A percentile compares a stretch with the other conserved stretches of the same genome.
Evolutionary conservation across 225 moss, liverwort and hornwort genomes (phyloP).

Genomic region (Straminergon stramineum): DNA sequence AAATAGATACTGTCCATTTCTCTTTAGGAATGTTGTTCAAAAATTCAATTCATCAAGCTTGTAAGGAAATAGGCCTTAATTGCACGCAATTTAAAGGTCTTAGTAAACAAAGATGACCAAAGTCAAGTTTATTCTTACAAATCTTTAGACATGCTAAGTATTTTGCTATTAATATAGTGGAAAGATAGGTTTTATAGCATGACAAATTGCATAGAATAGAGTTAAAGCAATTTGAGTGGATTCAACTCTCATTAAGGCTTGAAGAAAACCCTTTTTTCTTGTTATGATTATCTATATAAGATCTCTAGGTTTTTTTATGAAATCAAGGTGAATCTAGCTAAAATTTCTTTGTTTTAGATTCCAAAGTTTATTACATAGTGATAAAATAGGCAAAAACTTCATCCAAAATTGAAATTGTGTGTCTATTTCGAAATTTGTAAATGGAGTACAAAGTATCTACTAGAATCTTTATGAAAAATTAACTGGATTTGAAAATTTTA

Average conservation of each 20-base stretch:
- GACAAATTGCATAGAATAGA: not conserved
- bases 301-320: not conserved
- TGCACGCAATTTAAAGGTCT: not conserved
- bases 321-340: not conserved
- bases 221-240: not conserved
- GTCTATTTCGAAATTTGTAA: not conserved
- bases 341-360: not conserved
- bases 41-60: not conserved
- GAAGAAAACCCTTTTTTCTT: rapidly evolving
- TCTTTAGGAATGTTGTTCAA: not conserved
- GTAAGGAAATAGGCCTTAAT: too few relatives aligned
- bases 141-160: not conserved
- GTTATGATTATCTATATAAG: not conserved
- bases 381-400: not conserved
- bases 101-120: not conserved
- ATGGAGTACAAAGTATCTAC: not conserved
- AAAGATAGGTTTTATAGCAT: rapidly evolving
- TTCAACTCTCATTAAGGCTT: not conserved
- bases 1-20: not conserved
- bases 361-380: rapidly evolving
- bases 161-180: not conserved
- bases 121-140: not conserved
- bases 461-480: not conserved
- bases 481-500: not conserved
- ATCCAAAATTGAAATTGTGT: not conserved